Evolutionary conservation across 257 asterid species (phyloP).

Genomic region (Gentiana dahurica): DNA sequence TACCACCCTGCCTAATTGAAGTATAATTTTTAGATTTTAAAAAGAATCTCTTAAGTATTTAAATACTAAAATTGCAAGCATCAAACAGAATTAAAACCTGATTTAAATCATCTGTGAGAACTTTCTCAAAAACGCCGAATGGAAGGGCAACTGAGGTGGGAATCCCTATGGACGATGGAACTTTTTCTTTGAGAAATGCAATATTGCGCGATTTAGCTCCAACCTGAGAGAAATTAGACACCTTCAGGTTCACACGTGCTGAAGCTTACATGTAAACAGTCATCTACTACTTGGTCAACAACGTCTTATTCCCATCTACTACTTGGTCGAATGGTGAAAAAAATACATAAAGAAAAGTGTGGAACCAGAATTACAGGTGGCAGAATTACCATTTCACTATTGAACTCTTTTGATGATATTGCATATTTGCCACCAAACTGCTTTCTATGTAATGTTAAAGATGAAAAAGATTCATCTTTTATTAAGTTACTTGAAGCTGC

Average conservation of each 20-base stretch:
- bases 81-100: conserved; percentile 29
- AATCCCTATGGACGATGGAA: conserved; percentile 86
- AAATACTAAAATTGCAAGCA: background rate
- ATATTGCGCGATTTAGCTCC: conserved; percentile 99
- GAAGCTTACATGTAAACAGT: no score
- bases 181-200: conserved; percentile 73
- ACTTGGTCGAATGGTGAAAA: no score
- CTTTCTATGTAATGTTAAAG: conserved; percentile 62
- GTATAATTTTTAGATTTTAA: background rate
- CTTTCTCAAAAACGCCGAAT: conserved; percentile 86
- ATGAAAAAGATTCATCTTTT: conserved; percentile 42
- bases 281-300: no score
- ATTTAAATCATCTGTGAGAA: conserved; percentile 64
- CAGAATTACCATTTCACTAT: conserved; percentile 55
- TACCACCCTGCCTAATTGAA: no score
- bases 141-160: conserved; percentile 99
- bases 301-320: no score
- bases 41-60: no score
- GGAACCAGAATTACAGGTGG: conserved; percentile 9
- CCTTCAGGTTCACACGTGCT: conserved; percentile 4
- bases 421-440: conserved; percentile 85
- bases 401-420: conserved; percentile 74
- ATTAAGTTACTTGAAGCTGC: conserved; percentile 34
- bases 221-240: conserved; percentile 44
- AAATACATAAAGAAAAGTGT: background rate